Evolutionary conservation across 768 basidiomycete species (phyloP).

Genomic region (Austroboletus eburneus): DNA sequence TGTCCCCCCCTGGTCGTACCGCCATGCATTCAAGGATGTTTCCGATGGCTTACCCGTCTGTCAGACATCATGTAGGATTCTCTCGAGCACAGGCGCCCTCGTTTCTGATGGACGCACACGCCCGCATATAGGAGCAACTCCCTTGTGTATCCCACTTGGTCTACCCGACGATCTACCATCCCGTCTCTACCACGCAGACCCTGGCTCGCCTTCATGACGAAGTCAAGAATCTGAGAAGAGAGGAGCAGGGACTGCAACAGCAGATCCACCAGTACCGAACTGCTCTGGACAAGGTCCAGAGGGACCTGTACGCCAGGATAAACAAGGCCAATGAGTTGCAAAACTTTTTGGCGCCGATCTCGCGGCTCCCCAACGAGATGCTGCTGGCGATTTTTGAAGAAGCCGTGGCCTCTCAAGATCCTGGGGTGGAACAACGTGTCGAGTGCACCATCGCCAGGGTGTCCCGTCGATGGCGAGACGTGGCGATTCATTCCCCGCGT

Average conservation of each 20-base stretch:
- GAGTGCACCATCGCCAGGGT: constrained; percentile 29
- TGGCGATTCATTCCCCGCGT: constrained; percentile 28
- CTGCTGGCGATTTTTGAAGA: constrained; percentile 30
- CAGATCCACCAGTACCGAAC: constrained; percentile 13
- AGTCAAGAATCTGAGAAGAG: constrained; percentile 14
- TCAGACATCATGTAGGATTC: constrained; percentile 21
- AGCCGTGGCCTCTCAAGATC: constrained; percentile 24
- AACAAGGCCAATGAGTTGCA: constrained; percentile 29
- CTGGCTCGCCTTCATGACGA: constrained; percentile 18
- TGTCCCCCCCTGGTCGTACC: constrained; percentile 1
- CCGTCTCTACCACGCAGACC: constrained; percentile 15
- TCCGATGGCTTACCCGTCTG: constrained; percentile 10
- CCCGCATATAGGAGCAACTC: constrained; percentile 13
- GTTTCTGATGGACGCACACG: constrained; percentile 8
- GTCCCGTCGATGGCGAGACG: constrained; percentile 30
- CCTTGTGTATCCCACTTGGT: not conserved
- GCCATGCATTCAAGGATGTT: constrained; percentile 18
- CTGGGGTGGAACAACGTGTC: constrained; percentile 12
- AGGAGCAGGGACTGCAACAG: constrained; percentile 11
- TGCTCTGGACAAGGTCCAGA: constrained; percentile 16
- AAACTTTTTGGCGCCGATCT: constrained; percentile 26
- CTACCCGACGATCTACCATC: constrained; percentile 14
- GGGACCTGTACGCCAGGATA: constrained; percentile 11
- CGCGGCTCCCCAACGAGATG: constrained; percentile 30
- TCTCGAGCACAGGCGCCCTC: not conserved